Evolutionary conservation across 139 green algal genomes (phyloP).

Genomic region (Raphidocelis subcapitata): DNA sequence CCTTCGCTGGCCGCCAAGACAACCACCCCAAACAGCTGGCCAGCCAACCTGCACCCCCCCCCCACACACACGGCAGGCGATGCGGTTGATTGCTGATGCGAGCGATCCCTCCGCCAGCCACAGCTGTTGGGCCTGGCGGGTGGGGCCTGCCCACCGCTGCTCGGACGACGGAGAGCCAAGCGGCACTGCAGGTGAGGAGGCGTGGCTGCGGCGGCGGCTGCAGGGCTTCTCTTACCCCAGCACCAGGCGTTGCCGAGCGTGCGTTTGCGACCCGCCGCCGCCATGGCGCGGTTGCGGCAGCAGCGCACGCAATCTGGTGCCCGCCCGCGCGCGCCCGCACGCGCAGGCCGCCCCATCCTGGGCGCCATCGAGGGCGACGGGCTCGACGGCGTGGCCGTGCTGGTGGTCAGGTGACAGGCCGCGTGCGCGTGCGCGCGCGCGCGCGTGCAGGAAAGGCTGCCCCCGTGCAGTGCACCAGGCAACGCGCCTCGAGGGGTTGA

Average conservation of each 20-base stretch:
- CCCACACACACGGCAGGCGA: constrained; percentile 33
- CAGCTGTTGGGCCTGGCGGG: constrained; percentile 77
- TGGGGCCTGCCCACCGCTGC: constrained; percentile 39
- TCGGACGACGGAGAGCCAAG: constrained; percentile 88
- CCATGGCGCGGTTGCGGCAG: too few species aligned
- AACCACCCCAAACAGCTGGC: neutral
- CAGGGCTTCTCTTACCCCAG: too few species aligned
- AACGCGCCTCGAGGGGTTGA: too few species aligned
- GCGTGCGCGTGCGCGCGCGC: too few species aligned
- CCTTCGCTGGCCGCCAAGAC: neutral
- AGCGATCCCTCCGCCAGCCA: constrained; percentile 63
- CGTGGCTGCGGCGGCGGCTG: constrained; percentile 63
- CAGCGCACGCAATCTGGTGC: neutral
- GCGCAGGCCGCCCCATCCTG: constrained; percentile 82
- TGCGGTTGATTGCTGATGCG: constrained; percentile 40
- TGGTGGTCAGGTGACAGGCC: constrained; percentile 60
- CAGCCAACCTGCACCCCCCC: neutral
- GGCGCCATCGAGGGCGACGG: constrained; percentile 74
- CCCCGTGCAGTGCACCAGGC: too few species aligned
- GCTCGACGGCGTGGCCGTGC: constrained; percentile 64
- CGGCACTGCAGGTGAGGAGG: constrained; percentile 67
- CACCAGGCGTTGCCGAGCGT: too few species aligned
- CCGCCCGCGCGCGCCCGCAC: constrained; percentile 38
- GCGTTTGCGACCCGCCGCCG: too few species aligned
- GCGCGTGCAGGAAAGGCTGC: too few species aligned